phyloP scores from a whole-genome alignment of 371 early-diverging fungal genomes.

The Fennellomyces sp. region DNA sequence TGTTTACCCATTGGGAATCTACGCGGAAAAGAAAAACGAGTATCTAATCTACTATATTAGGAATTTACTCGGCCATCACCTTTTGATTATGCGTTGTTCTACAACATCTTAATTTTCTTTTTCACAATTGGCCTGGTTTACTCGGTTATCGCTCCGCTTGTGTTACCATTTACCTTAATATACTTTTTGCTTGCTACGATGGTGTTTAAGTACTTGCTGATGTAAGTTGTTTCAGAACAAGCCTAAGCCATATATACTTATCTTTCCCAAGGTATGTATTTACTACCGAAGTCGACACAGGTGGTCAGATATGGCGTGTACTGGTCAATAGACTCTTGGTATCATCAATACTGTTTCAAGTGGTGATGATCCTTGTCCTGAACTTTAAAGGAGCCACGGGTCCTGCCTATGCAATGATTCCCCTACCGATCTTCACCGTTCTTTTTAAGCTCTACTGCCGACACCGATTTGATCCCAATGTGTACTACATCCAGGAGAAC shows the following conservation, averaged over 20 bases:
- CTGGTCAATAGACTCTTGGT: slow-evolving; percentile 74
- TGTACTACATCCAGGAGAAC: slow-evolving; percentile 40
- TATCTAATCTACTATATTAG: too few relatives aligned
- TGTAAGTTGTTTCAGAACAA: slow-evolving; percentile 13
- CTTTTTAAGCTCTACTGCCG: slow-evolving; percentile 57
- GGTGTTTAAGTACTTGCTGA: slow-evolving; percentile 55
- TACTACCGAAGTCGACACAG: slow-evolving; percentile 70
- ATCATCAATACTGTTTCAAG: slow-evolving; percentile 69
- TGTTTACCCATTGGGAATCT: too few relatives aligned
- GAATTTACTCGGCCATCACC: slow-evolving; percentile 67
- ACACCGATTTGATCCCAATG: slow-evolving; percentile 50
- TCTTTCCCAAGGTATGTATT: slow-evolving; percentile 51
- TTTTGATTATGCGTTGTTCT: slow-evolving; percentile 74
- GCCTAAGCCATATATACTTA: background rate
- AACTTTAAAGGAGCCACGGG: slow-evolving; percentile 42
- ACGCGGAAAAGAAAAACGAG: too few relatives aligned
- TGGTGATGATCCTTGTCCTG: slow-evolving; percentile 68
- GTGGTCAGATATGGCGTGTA: slow-evolving; percentile 78
- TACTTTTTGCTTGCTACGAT: slow-evolving; percentile 67
- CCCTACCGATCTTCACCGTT: slow-evolving; percentile 66
- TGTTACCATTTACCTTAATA: slow-evolving; percentile 66
- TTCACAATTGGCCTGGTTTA: slow-evolving; percentile 74
- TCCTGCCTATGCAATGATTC: slow-evolving; percentile 52
- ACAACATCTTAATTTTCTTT: slow-evolving; percentile 72
- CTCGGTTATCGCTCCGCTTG: slow-evolving; percentile 75